Conservation (phyloP, 2,329 filamentous ascomycete genomes). For the Zelopaecilomyces penicillatus region DNA sequence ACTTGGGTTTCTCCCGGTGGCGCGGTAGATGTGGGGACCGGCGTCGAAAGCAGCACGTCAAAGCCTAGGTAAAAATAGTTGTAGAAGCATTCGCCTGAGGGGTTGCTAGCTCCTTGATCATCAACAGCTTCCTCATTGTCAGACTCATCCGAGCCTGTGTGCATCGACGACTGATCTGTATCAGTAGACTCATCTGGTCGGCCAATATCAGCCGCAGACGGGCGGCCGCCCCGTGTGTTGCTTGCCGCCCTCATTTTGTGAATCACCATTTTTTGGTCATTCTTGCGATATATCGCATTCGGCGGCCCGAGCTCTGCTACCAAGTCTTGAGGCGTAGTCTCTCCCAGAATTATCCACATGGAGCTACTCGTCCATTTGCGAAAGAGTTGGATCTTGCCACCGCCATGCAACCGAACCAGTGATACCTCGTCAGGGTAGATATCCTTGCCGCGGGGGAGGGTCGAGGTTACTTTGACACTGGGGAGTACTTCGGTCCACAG, state of each 20-base stretch:
- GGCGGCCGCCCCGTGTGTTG: constrained; percentile 38
- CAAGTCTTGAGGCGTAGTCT: constrained; percentile 87
- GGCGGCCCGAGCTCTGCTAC: constrained; percentile 86
- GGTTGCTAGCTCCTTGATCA: constrained; percentile 43
- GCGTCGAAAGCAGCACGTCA: constrained; percentile 81
- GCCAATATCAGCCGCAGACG: constrained; percentile 33
- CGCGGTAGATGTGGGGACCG: constrained; percentile 53
- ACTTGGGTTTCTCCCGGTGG: constrained; percentile 34
- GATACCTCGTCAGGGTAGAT: constrained; percentile 84
- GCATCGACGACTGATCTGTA: constrained; percentile 66
- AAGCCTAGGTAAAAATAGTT: constrained; percentile 97
- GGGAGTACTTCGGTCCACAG: constrained; percentile 70
- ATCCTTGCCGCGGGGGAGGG: constrained; percentile 65
- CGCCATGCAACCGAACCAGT: constrained; percentile 66
- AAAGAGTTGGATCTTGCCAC: constrained; percentile 68
- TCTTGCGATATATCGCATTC: constrained; percentile 88
- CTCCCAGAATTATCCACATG: constrained; percentile 67
- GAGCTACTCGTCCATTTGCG: constrained; percentile 60
- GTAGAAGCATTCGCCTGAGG: constrained; percentile 77
- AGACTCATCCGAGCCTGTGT: constrained; percentile 62
- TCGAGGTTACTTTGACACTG: constrained; percentile 62
- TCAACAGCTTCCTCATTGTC: constrained; percentile 50
- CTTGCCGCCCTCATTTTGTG: constrained; percentile 56
- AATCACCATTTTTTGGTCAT: constrained; percentile 80
- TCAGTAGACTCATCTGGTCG: constrained; percentile 54